Evolutionary conservation across 768 basidiomycete genomes (phyloP).

Genomic region (Kwoniella botswanensis): DNA sequence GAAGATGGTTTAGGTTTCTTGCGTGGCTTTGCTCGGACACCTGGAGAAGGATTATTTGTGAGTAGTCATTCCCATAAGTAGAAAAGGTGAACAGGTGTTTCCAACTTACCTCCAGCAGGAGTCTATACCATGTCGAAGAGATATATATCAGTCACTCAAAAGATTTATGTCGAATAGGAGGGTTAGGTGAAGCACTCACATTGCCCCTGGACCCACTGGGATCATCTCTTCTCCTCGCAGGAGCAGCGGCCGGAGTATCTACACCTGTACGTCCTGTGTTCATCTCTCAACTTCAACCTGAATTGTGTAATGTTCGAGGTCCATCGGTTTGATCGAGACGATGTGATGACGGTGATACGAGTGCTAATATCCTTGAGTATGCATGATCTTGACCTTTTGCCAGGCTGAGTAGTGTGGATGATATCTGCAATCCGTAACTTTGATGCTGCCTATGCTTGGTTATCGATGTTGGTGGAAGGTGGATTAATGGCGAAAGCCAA

Average conservation of each 20-base stretch:
- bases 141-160: not conserved
- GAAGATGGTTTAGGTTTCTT: constrained; percentile 41
- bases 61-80: too few relatives aligned
- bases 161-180: not conserved
- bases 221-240: constrained; percentile 22
- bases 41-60: not conserved
- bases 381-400: not conserved
- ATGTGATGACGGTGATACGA: not conserved
- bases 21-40: constrained; percentile 28
- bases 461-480: not conserved
- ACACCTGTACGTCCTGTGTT: constrained; percentile 8
- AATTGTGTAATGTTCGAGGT: not conserved
- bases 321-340: not conserved
- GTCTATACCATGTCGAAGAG: constrained; percentile 6
- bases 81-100: too few relatives aligned
- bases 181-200: constrained; percentile 8
- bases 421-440: too few relatives aligned
- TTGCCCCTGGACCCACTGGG: constrained; percentile 21
- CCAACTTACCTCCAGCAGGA: constrained; percentile 18
- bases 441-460: not conserved
- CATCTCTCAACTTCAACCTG: constrained; percentile 8
- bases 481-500: constrained; percentile 1
- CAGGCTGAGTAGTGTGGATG: not conserved
- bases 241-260: not conserved
- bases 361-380: not conserved